Evolutionary conservation across 352 stramenopile species (phyloP).

Genomic region (Saprolegnia diclina): DNA sequence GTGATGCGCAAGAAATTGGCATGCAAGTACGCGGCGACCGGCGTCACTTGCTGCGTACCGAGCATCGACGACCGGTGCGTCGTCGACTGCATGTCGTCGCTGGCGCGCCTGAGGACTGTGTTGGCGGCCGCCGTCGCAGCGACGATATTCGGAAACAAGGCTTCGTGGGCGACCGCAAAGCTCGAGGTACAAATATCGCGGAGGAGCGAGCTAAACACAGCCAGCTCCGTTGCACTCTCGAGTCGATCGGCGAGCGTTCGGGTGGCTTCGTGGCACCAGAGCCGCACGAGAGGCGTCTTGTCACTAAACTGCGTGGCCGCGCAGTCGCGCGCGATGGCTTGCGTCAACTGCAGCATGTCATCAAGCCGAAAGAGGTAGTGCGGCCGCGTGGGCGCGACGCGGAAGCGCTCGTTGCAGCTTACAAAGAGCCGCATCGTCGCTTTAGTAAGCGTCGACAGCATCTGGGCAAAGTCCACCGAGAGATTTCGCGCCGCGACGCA

Average conservation of each 20-base stretch:
- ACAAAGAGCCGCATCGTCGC: slow-evolving; percentile 42
- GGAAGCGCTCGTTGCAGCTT: slow-evolving; percentile 19
- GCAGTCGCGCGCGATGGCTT: slow-evolving; percentile 40
- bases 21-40: background rate
- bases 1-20: slow-evolving; percentile 16
- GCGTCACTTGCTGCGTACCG: slow-evolving; percentile 4
- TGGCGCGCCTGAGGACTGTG: background rate
- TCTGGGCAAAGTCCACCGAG: slow-evolving; percentile 20
- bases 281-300: slow-evolving; percentile 44
- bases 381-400: slow-evolving; percentile 34
- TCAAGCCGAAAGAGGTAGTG: slow-evolving; percentile 44
- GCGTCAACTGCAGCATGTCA: slow-evolving; percentile 44
- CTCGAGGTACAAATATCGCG: slow-evolving; percentile 40
- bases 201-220: slow-evolving; percentile 40
- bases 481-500: slow-evolving; percentile 9
- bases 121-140: background rate
- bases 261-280: slow-evolving; percentile 68
- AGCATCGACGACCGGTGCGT: background rate
- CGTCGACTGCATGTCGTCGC: slow-evolving; percentile 18
- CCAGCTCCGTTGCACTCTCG: slow-evolving; percentile 33
- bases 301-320: slow-evolving; percentile 37
- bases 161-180: slow-evolving; percentile 43
- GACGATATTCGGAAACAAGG: slow-evolving; percentile 32
- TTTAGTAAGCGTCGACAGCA: slow-evolving; percentile 39
- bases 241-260: slow-evolving; percentile 52